Percentiles rank a stretch among this genome's conserved stretches.
Conservation (phyloP, 805 yeast species). For the Huiozyma sinensis region DNA sequence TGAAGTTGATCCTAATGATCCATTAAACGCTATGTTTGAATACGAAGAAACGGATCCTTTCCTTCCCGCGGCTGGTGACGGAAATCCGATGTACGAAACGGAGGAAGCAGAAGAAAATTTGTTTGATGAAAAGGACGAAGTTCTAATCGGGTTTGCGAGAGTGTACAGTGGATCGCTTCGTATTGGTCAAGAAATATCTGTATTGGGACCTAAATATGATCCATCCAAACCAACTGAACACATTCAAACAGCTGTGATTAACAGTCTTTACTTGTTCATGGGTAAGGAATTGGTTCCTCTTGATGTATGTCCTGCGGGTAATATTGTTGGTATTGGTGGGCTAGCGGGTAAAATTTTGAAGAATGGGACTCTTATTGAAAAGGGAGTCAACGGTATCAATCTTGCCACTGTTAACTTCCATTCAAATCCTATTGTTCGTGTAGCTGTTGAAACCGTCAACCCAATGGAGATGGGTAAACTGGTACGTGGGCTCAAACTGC, state of each 20-base stretch:
- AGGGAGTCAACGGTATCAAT: constrained; percentile 52
- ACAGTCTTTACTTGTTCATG: constrained; percentile 74
- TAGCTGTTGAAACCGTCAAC: constrained; percentile 89
- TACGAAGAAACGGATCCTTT: constrained; percentile 47
- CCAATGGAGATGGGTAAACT: constrained; percentile 69
- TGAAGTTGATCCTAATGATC: constrained; percentile 30
- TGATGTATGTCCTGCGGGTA: constrained; percentile 83
- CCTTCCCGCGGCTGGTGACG: constrained; percentile 19
- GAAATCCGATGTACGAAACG: constrained; percentile 19
- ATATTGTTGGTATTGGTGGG: constrained; percentile 89
- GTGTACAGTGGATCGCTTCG: constrained; percentile 75
- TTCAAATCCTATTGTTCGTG: constrained; percentile 86
- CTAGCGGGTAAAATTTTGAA: constrained; percentile 72
- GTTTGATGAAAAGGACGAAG: constrained; percentile 44
- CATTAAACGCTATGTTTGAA: constrained; percentile 30
- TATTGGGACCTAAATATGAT: constrained; percentile 81
- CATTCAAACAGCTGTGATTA: constrained; percentile 45
- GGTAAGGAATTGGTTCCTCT: constrained; percentile 80
- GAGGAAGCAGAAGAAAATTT: constrained; percentile 37
- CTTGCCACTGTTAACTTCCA: constrained; percentile 65
- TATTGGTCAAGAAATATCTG: constrained; percentile 63
- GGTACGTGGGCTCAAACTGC: constrained; percentile 64
- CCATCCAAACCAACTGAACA: constrained; percentile 51
- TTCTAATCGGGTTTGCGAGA: constrained; percentile 78
- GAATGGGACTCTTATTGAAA: constrained; percentile 69